Percentiles rank a stretch among this genome's conserved stretches.
Conservation (phyloP, 441 rosid species). For the Gossypium gossypioides region DNA sequence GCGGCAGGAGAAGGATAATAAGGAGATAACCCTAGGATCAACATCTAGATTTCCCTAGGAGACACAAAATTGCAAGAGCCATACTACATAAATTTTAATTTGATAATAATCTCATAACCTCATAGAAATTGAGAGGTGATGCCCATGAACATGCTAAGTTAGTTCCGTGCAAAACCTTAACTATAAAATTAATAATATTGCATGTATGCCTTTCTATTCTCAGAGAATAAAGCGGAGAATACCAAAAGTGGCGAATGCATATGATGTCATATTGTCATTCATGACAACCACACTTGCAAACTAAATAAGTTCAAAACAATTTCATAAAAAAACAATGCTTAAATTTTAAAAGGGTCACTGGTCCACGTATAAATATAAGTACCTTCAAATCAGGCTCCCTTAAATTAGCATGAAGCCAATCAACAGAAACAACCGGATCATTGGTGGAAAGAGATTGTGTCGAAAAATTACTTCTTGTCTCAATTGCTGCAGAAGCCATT, state of each 20-base stretch:
- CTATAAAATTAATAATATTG: neutral
- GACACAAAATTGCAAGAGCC: neutral
- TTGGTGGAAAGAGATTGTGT: slow-evolving; percentile 36
- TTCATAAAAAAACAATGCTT: neutral
- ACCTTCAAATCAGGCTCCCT: slow-evolving; percentile 68
- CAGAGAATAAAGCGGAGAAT: neutral
- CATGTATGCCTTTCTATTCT: neutral
- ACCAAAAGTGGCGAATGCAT: neutral
- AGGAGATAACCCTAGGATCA: neutral
- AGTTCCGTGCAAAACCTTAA: neutral
- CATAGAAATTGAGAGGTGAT: neutral
- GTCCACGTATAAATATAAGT: neutral
- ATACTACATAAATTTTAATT: neutral
- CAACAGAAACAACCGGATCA: slow-evolving; percentile 77
- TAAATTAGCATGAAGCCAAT: slow-evolving; percentile 84
- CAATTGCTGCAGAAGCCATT: slow-evolving; percentile 46
- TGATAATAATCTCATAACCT: neutral
- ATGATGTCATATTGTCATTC: neutral
- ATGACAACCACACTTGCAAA: neutral
- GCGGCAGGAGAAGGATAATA: neutral
- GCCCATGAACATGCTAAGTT: neutral
- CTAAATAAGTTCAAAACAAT: neutral
- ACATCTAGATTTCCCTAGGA: neutral
- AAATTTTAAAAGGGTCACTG: neutral
- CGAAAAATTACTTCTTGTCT: slow-evolving; percentile 29